These are phyloP conservation scores for Russula emetica DNA, from an alignment of 768 basidiomycete genomes.

Conservation along the genomic window DNA sequence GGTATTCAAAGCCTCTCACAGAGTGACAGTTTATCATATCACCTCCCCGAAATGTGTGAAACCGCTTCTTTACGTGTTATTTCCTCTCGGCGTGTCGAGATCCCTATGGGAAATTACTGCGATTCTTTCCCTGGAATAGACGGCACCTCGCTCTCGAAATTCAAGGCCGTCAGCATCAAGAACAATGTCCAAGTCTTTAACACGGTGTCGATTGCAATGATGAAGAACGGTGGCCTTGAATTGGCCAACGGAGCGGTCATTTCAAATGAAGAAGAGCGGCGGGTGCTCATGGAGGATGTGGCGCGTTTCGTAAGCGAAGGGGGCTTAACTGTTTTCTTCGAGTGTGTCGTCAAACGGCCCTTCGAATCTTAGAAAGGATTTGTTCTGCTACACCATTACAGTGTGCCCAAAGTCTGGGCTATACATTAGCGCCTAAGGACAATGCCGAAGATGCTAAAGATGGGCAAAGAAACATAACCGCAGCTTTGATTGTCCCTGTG, in stretches of 20 bases:
- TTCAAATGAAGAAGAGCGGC: background rate
- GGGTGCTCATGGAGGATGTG: background rate
- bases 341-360: slow-evolving; percentile 4
- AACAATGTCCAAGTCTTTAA: background rate
- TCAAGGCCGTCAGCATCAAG: background rate
- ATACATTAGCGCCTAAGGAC: too few relatives aligned
- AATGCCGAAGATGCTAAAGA: too few relatives aligned
- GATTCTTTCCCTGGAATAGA: background rate
- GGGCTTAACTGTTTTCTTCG: background rate
- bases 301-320: background rate
- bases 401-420: too few relatives aligned
- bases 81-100: background rate
- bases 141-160: background rate
- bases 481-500: too few relatives aligned
- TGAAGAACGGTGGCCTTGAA: background rate
- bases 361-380: background rate
- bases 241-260: slow-evolving; percentile 1
- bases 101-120: slow-evolving; percentile 1
- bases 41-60: background rate
- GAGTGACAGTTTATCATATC: background rate
- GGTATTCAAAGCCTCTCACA: background rate
- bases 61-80: background rate
- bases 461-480: too few relatives aligned
- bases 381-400: too few relatives aligned
- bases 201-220: background rate